Evolutionary conservation across 2,329 filamentous ascomycete species (phyloP), one percentile per base, ranked within the genome.

Genomic region (Escovopsis weberi): DNA sequence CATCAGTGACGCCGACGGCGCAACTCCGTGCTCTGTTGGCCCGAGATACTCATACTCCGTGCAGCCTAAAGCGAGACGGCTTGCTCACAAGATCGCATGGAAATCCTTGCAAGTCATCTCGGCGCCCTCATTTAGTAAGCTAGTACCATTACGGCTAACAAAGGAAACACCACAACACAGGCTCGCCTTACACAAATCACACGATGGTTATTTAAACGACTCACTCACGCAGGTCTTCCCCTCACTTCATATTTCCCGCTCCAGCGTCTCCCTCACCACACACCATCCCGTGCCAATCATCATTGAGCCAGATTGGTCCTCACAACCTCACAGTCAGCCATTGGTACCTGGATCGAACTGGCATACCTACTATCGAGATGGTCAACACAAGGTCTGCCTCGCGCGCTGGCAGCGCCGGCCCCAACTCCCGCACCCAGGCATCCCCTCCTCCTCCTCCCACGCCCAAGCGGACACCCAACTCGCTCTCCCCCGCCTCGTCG

Each of bases 371-470:
- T 28, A 28, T 32, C 32, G 43, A 37, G 38, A 65, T 65, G 61
- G 62, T 64, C 46, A 62, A 49, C 45, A 65, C 63, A 7, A 57
- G 62, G 49, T 51, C 61, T 9, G 57, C 59, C 38, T 55, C 56
- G 28, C 59, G 57, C 49, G 53, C 58, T 41, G 53, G 51, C 46
- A 55, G 52, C 45, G 49, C 53, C 43, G 51, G 44, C 26, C 52
- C 53, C 26, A 53, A 53, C 12, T 42, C 47, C 12, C 34, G 48
- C 26, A 43, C 53, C 28, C 43, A 49, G 10, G 18, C 48, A n/a
- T 46, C 45, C 35, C 33, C 40, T 40, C 43, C 37, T 40, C 43
- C 37, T 15, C 23, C 33, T 12, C 40, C 38, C 32, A 39, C 40
- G 19, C 19, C 19, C 40, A 18, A 11, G n/a, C 18, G 48, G 26